phyloP scores from a whole-genome alignment of 306 rosid species.

The Pterocarpus macrocarpus region DNA sequence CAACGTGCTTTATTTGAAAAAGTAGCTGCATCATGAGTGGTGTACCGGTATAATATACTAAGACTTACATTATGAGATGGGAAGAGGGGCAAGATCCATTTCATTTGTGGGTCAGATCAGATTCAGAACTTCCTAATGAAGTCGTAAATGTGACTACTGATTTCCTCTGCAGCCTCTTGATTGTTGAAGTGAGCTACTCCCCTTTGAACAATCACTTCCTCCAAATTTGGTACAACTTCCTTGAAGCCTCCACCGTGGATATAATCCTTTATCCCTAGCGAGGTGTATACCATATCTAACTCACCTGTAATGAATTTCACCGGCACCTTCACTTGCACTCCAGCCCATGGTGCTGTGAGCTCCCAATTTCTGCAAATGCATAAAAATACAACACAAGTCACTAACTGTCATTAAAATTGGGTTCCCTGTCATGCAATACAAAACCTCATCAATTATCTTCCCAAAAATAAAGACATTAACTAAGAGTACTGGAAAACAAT shows the following conservation, averaged over 20 bases:
- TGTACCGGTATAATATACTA: no score
- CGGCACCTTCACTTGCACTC: conserved; percentile 46
- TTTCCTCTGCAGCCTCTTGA: conserved; percentile 46
- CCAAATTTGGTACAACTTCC: conserved; percentile 50
- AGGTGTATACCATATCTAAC: conserved; percentile 47
- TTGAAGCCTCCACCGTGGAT: conserved; percentile 51
- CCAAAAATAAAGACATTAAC: no score
- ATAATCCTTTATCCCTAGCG: conserved; percentile 30
- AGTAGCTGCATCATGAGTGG: no score
- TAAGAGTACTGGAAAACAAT: no score
- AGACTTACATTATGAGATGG: background rate
- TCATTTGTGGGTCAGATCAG: background rate
- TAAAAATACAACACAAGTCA: no score
- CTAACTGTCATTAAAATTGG: no score
- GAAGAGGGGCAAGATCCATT: background rate
- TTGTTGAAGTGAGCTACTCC: conserved; percentile 58
- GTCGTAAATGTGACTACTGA: conserved; percentile 49
- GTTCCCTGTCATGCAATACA: no score
- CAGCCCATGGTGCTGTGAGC: conserved; percentile 49
- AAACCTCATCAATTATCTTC: no score
- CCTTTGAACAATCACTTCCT: conserved; percentile 53
- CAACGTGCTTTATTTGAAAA: no score
- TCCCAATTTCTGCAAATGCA: conserved; percentile 56
- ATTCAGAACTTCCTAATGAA: conserved; percentile 44
- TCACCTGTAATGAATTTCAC: conserved; percentile 56